Evolutionary conservation across 345 rosid species (phyloP).

Genomic region (Hypericum androsaemum): DNA sequence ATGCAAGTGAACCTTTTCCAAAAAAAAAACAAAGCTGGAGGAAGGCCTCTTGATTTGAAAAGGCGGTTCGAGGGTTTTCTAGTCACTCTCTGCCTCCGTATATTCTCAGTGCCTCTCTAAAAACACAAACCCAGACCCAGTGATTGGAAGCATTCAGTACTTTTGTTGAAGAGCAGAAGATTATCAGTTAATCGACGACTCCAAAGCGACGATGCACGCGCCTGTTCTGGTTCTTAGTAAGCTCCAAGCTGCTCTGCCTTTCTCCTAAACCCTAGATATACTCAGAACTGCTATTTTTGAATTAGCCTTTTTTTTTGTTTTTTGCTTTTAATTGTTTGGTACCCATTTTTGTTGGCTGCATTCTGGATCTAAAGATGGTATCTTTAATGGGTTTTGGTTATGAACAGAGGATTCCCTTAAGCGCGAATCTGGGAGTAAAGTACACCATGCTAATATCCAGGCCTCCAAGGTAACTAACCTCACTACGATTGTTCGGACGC

Average conservation of each 20-base stretch:
- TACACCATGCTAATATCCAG: constrained; percentile 83
- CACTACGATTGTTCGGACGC: not conserved
- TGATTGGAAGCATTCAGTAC: too few relatives aligned
- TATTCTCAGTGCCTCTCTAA: too few relatives aligned
- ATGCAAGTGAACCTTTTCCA: too few relatives aligned
- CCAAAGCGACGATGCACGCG: constrained; percentile 40
- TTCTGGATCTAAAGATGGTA: not conserved
- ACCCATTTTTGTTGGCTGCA: not conserved
- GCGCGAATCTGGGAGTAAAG: constrained; percentile 89
- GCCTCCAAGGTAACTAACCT: constrained; percentile 53
- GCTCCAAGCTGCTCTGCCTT: constrained; percentile 10
- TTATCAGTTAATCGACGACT: too few relatives aligned
- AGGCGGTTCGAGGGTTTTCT: too few relatives aligned
- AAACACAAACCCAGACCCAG: too few relatives aligned
- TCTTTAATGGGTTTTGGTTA: constrained; percentile 3
- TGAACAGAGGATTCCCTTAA: constrained; percentile 84
- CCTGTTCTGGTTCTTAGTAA: constrained; percentile 87
- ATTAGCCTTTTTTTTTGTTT: not conserved
- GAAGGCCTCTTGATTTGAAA: too few relatives aligned
- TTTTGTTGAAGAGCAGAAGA: too few relatives aligned
- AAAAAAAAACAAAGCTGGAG: too few relatives aligned
- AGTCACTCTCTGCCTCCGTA: too few relatives aligned
- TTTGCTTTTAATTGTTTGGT: not conserved
- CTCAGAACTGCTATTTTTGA: not conserved
- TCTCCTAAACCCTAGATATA: not conserved